These are phyloP conservation scores for Colletotrichum trifolii DNA, from an alignment of 2,329 filamentous ascomycete genomes.

Conservation along the genomic window DNA sequence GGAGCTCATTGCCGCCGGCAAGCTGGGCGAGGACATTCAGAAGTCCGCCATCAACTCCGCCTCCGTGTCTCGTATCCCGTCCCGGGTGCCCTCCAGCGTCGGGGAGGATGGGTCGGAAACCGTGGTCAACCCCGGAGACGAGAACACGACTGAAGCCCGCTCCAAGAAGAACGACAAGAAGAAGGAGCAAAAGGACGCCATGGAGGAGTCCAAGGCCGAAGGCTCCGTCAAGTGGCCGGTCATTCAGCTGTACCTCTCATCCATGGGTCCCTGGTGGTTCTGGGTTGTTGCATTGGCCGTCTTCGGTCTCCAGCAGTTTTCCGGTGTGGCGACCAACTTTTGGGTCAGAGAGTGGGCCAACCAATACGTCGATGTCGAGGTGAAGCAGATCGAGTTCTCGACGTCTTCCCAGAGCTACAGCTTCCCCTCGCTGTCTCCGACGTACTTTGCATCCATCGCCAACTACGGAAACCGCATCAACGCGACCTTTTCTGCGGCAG, in stretches of 20 bases:
- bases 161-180: constrained; percentile 60
- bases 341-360: constrained; percentile 98
- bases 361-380: constrained; percentile 73
- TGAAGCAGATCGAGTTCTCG: constrained; percentile 48
- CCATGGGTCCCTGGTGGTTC: constrained; percentile 98
- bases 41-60: constrained; percentile 78
- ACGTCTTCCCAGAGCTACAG: constrained; percentile 49
- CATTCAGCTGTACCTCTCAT: constrained; percentile 83
- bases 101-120: constrained; percentile 71
- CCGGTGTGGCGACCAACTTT: constrained; percentile 86
- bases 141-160: constrained; percentile 59
- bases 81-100: constrained; percentile 80
- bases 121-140: constrained; percentile 63
- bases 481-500: constrained; percentile 48
- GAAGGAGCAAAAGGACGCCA: constrained; percentile 61
- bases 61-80: constrained; percentile 78
- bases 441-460: constrained; percentile 53
- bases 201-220: constrained; percentile 82
- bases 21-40: constrained; percentile 85
- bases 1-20: constrained; percentile 86
- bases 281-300: constrained; percentile 82
- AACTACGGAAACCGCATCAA: constrained; percentile 47
- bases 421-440: constrained; percentile 48
- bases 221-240: constrained; percentile 91
- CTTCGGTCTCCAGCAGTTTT: constrained; percentile 85